Evolutionary conservation across 2,329 filamentous ascomycete species (phyloP).

Genomic region (Aspergillus ruber): DNA sequence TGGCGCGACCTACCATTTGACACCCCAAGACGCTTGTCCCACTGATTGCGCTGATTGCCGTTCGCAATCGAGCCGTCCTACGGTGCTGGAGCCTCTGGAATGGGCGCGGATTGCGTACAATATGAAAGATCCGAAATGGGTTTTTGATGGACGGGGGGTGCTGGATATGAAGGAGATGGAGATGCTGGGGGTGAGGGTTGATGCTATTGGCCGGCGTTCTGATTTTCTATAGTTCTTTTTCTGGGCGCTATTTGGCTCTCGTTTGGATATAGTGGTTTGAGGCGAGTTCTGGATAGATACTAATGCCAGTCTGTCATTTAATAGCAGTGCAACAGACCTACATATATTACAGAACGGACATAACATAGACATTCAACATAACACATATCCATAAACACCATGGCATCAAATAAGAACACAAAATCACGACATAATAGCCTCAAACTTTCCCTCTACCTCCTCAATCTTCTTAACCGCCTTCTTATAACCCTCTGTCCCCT

Average conservation of each 20-base stretch:
- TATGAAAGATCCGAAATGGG: conserved; percentile 43
- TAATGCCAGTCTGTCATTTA: no score
- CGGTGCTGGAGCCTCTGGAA: conserved; percentile 31
- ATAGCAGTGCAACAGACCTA: no score
- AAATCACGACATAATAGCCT: conserved; percentile 20
- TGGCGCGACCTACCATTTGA: conserved; percentile 15
- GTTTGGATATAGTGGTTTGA: no score
- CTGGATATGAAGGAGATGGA: conserved; percentile 30
- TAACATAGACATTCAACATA: neutral
- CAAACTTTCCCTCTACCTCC: conserved; percentile 33
- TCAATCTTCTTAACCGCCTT: conserved; percentile 36
- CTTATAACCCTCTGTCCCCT: conserved; percentile 34
- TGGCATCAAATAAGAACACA: neutral
- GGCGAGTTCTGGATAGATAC: no score
- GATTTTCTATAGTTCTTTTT: no score
- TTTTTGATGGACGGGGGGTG: conserved; percentile 44
- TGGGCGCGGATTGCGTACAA: conserved; percentile 41
- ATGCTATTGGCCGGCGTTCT: conserved; percentile 23
- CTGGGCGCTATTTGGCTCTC: no score
- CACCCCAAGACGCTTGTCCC: conserved; percentile 18
- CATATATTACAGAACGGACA: no score
- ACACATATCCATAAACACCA: neutral
- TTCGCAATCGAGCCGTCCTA: conserved; percentile 9
- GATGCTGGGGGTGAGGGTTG: conserved; percentile 30
- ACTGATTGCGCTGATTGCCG: conserved; percentile 21